Percentiles rank a stretch among this genome's conserved stretches.
Evolutionary conservation across 306 rosid genomes (phyloP).

Genomic region (Nissolia schottii): DNA sequence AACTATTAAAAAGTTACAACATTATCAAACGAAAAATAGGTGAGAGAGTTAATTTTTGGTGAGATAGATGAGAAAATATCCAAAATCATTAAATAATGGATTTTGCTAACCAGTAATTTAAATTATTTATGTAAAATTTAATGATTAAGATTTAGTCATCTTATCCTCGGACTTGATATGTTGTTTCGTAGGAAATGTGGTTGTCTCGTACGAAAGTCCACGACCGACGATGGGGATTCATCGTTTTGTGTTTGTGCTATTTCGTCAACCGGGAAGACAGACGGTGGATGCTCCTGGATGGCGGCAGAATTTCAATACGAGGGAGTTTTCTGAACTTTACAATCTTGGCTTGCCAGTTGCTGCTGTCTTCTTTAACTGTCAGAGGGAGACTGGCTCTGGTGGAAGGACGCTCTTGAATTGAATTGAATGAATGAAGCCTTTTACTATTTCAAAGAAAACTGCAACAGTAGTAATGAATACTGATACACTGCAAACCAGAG

Average conservation of each 20-base stretch:
- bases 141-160: no score
- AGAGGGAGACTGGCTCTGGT: conserved; percentile 69
- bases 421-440: not conserved
- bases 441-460: not conserved
- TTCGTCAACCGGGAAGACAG: conserved; percentile 65
- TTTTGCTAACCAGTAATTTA: no score
- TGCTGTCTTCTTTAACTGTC: conserved; percentile 66
- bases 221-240: conserved; percentile 71
- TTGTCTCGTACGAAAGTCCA: conserved; percentile 44
- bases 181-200: conserved; percentile 31
- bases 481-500: no score
- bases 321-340: conserved; percentile 72
- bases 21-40: no score
- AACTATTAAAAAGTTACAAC: no score
- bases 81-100: no score
- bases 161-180: no score
- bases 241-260: conserved; percentile 57
- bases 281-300: conserved; percentile 81
- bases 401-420: no score
- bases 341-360: conserved; percentile 81
- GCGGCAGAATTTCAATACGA: conserved; percentile 80
- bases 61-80: no score
- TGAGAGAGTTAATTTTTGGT: no score
- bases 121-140: no score
- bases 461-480: not conserved